Evolutionary conservation across 1,284 basidiomycete species (phyloP).

Genomic region (Microbotryum violaceum): DNA sequence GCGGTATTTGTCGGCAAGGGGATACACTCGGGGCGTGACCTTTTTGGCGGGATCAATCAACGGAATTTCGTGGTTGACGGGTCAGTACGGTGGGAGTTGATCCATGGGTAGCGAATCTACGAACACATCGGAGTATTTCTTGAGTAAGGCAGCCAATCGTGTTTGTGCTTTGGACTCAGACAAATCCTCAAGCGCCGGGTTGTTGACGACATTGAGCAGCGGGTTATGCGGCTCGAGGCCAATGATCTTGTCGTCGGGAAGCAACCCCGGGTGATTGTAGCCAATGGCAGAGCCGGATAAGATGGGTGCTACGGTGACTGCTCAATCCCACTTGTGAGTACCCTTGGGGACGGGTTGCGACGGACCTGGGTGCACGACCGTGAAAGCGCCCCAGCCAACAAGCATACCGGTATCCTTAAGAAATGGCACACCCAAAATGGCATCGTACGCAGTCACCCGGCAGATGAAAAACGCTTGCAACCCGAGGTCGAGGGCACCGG

Average conservation of each 20-base stretch:
- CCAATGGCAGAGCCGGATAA: neutral
- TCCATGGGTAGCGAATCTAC: conserved; percentile 3
- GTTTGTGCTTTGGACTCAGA: neutral
- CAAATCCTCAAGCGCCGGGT: neutral
- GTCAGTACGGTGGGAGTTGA: conserved; percentile 1
- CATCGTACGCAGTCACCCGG: neutral
- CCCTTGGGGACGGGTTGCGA: neutral
- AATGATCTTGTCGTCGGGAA: neutral
- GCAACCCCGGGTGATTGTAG: neutral
- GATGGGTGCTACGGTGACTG: neutral
- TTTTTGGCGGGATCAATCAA: neutral
- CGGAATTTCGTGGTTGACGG: conserved; percentile 7
- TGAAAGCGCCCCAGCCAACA: neutral
- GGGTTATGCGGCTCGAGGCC: conserved; percentile 11
- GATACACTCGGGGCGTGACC: neutral
- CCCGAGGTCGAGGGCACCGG: neutral
- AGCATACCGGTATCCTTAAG: neutral
- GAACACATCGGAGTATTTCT: conserved; percentile 3
- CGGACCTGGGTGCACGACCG: neutral
- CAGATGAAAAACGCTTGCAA: conserved; percentile 3
- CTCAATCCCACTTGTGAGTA: conserved; percentile 1
- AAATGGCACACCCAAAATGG: conserved; percentile 9
- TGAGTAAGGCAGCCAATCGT: neutral
- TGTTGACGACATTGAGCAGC: conserved; percentile 4
- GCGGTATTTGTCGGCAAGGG: conserved; percentile 2